These are phyloP conservation scores for Xylaria multiplex DNA, from an alignment of 2,329 filamentous ascomycete genomes.

Conservation along the genomic window DNA sequence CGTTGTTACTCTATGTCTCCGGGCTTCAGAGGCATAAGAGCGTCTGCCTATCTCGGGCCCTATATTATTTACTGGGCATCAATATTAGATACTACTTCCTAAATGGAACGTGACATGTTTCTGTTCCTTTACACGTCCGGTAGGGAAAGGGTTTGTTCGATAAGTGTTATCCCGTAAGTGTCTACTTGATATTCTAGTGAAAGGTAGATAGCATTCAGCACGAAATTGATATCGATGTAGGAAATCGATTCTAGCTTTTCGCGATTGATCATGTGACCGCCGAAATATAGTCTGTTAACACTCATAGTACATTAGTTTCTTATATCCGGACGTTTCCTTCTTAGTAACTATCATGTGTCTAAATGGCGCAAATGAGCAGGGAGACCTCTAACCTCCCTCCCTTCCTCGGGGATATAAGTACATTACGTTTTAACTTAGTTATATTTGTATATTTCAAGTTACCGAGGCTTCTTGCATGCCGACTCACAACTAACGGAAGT, in stretches of 20 bases:
- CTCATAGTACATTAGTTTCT: not conserved
- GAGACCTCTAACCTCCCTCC: not conserved
- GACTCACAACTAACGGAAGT: too few relatives aligned
- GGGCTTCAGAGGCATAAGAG: not conserved
- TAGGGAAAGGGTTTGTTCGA: not conserved
- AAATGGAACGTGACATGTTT: not conserved
- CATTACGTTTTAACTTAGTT: not conserved
- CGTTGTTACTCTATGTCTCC: not conserved
- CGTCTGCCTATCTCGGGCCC: not conserved
- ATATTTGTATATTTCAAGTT: not conserved
- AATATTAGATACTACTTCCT: slow-evolving; percentile 9
- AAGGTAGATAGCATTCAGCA: not conserved
- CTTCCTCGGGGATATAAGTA: not conserved
- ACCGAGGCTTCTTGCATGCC: not conserved
- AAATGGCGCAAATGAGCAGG: not conserved
- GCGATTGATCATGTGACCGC: not conserved
- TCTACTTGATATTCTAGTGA: not conserved
- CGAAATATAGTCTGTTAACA: not conserved
- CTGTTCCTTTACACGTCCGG: not conserved
- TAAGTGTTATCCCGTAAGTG: not conserved
- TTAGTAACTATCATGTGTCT: not conserved
- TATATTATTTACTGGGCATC: slow-evolving; percentile 18
- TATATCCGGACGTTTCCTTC: not conserved
- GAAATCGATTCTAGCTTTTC: not conserved
- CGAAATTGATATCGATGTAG: not conserved